phyloP scores from a whole-genome alignment of 306 rosid genomes.

The Styphnolobium japonicum region DNA sequence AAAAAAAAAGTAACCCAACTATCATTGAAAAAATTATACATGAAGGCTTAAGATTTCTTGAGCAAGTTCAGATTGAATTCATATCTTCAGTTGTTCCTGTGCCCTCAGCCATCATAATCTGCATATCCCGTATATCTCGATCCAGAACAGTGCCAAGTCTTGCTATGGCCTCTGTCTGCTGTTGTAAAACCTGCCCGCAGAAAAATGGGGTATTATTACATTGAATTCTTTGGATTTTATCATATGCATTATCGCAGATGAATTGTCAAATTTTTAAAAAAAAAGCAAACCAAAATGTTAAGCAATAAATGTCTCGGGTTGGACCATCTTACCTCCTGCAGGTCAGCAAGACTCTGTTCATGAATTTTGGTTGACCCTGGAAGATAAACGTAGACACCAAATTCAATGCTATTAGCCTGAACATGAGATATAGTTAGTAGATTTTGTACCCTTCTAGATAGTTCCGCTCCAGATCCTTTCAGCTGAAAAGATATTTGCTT shows the following conservation, averaged over 20 bases:
- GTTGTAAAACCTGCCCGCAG: constrained; percentile 75
- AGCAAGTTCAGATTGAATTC: constrained; percentile 19
- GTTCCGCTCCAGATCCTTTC: constrained; percentile 89
- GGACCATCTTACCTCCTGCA: constrained; percentile 73
- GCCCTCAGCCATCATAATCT: constrained; percentile 82
- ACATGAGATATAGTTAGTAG: constrained; percentile 67
- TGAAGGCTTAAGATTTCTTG: not conserved
- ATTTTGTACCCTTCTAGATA: constrained; percentile 90
- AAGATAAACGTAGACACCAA: constrained; percentile 60
- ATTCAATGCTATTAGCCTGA: constrained; percentile 61
- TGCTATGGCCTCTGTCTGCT: constrained; percentile 93
- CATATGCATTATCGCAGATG: not conserved
- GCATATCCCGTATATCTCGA: constrained; percentile 87
- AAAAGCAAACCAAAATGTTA: not conserved
- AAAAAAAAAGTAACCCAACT: not conserved
- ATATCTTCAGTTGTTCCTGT: constrained; percentile 36
- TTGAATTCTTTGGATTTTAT: not conserved
- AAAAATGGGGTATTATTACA: not conserved
- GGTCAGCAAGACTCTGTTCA: constrained; percentile 76
- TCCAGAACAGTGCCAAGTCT: constrained; percentile 86
- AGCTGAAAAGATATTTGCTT: constrained; percentile 51
- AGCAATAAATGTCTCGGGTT: not conserved
- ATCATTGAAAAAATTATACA: not conserved
- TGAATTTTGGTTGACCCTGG: constrained; percentile 86
- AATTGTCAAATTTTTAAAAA: not conserved